Evolutionary conservation across 371 early-diverging fungal genomes (phyloP).

Genomic region (Rhizopus arrhizus): DNA sequence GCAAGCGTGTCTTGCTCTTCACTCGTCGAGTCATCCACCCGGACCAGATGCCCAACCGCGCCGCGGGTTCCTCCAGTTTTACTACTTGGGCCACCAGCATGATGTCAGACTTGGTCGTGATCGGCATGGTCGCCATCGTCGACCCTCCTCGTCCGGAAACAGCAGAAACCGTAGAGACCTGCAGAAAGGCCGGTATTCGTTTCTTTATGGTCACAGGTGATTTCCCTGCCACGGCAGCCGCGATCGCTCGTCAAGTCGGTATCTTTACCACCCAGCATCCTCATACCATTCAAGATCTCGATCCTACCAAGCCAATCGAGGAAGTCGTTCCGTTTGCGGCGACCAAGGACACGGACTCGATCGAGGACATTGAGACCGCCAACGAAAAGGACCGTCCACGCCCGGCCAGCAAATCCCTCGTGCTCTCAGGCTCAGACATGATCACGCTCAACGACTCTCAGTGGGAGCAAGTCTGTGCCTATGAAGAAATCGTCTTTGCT

Average conservation of each 20-base stretch:
- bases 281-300: constrained; percentile 41
- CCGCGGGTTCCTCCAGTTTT: constrained; percentile 28
- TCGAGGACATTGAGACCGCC: constrained; percentile 8
- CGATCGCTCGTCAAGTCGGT: constrained; percentile 70
- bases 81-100: constrained; percentile 29
- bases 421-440: constrained; percentile 61
- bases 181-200: constrained; percentile 70
- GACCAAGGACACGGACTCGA: constrained; percentile 3
- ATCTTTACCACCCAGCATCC: constrained; percentile 55
- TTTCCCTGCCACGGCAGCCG: constrained; percentile 69
- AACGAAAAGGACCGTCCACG: background rate
- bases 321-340: constrained; percentile 15
- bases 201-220: constrained; percentile 83
- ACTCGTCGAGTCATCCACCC: constrained; percentile 43
- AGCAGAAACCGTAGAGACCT: constrained; percentile 53
- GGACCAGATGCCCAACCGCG: constrained; percentile 25
- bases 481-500: constrained; percentile 81
- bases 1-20: constrained; percentile 70
- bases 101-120: constrained; percentile 46
- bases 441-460: constrained; percentile 49
- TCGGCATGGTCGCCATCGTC: constrained; percentile 71
- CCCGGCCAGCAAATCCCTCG: constrained; percentile 30
- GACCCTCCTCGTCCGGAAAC: constrained; percentile 77
- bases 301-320: constrained; percentile 22
- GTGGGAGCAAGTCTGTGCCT: constrained; percentile 65